Evolutionary conservation across 805 yeast species (phyloP).

Genomic region (Pichia cephalocereana): DNA sequence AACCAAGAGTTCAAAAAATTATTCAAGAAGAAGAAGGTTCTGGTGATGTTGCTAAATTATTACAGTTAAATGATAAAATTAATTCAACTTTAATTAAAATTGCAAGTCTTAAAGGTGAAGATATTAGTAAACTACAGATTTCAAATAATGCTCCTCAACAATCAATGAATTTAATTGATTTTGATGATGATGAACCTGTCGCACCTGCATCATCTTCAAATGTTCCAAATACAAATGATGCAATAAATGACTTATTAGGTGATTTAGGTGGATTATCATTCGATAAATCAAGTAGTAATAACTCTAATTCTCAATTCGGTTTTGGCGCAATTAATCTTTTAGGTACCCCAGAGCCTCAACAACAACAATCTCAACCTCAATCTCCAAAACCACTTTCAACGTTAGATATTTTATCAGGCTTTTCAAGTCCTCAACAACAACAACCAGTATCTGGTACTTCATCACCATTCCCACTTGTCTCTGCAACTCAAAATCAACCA

Average conservation of each 20-base stretch:
- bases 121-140: conserved; percentile 38
- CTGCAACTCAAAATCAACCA: background rate
- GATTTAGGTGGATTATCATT: conserved; percentile 60
- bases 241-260: conserved; percentile 61
- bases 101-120: conserved; percentile 56
- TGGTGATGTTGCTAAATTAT: conserved; percentile 55
- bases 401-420: conserved; percentile 10
- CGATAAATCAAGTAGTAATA: conserved; percentile 19
- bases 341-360: conserved; percentile 20
- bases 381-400: conserved; percentile 7
- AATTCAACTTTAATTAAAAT: conserved; percentile 61
- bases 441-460: background rate
- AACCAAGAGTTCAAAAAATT: conserved; percentile 78
- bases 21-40: conserved; percentile 71
- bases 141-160: conserved; percentile 14
- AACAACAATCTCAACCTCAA: conserved; percentile 1
- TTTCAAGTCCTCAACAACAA: conserved; percentile 6
- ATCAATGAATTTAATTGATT: conserved; percentile 50
- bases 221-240: conserved; percentile 31
- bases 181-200: conserved; percentile 37
- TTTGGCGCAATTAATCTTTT: conserved; percentile 25
- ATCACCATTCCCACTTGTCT: background rate
- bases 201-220: conserved; percentile 10
- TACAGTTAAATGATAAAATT: conserved; percentile 66
- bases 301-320: conserved; percentile 10